Base-by-base conservation (phyloP, 2,329 filamentous ascomycete genomes). In the Ceratocystis cubensis region DNA sequence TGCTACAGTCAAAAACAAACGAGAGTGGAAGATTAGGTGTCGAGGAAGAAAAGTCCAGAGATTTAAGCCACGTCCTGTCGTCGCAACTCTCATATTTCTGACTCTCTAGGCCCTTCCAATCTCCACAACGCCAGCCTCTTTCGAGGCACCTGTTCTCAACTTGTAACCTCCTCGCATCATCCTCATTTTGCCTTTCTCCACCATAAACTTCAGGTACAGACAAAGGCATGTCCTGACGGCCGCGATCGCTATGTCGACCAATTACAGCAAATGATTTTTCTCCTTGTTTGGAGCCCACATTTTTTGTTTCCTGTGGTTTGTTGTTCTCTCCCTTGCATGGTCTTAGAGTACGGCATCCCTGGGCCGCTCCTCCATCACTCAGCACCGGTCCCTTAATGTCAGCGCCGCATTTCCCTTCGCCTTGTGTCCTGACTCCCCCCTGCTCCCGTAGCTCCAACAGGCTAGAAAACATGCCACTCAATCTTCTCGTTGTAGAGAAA, bases 361-460 rank as follows among this genome's bases (percentile, higher is more conserved):
- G 20, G 44, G 22, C 20, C 28, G n/a, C 37, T 30, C 62, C 63
- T 66, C 61, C 57, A 37, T 28, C 65, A 53, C 48, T 56, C 65
- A 64, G 61, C 41, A 62, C 20, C 48, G 33, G 2, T 61, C 65
- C 61, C 61, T 63, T 64, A 17, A 17, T 28, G 5, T 61, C 53
- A 44, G 50, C 30, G 22, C 61, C 61, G 61, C 17, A 45, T n/a
- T n/a, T 63, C 50, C 22, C 25, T 50, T 48, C 22, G 28, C 5
- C 2, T 37, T 20, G 28, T 59, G 25, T 30, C 56, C 15, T 59
- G 56, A 8, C 8, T 59, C 37, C 56, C 8, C 28, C 13, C 17
- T 10, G 56, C 56, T n/a, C 13, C 56, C 4, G 56, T 5, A 25
- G 8, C 28, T 5, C 28, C 17, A 10, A n/a, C 33, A 17, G 56